Percentiles rank a stretch among this genome's conserved stretches.
phyloP scores from a whole-genome alignment of 352 stramenopile genomes.

The Globisporangium nodosum region DNA sequence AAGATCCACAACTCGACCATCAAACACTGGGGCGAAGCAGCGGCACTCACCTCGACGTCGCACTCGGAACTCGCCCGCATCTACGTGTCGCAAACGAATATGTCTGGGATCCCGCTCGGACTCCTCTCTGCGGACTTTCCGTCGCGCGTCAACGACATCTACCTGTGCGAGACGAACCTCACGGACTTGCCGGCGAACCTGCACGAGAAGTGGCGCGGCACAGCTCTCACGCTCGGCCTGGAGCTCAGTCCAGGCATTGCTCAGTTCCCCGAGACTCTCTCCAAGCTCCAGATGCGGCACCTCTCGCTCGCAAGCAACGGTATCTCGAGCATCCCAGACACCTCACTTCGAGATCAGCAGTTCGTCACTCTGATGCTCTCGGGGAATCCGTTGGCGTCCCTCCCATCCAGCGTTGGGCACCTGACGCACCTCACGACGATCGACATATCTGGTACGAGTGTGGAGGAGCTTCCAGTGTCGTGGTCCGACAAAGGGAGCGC shows the following conservation, averaged over 20 bases:
- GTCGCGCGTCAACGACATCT: constrained; percentile 1
- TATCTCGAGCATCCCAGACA: constrained; percentile 1
- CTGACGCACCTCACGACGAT: constrained; percentile 4
- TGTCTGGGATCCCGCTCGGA: constrained; percentile 9
- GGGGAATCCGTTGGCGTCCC: constrained; percentile 4
- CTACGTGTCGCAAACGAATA: constrained; percentile 6
- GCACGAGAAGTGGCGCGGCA: constrained; percentile 4
- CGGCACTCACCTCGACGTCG: constrained; percentile 4
- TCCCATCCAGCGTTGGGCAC: neutral
- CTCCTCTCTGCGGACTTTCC: constrained; percentile 3
- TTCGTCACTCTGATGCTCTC: constrained; percentile 1
- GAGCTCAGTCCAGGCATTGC: constrained; percentile 6
- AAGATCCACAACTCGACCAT: constrained; percentile 12
- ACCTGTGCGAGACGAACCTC: constrained; percentile 11
- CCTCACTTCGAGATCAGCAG: neutral
- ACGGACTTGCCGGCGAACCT: constrained; percentile 2
- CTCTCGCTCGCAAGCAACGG: constrained; percentile 10
- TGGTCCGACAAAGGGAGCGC: neutral
- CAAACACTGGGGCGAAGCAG: constrained; percentile 4
- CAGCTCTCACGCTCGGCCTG: neutral
- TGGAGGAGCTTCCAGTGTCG: constrained; percentile 1
- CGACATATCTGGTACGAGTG: neutral
- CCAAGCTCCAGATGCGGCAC: constrained; percentile 1
- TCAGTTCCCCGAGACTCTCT: constrained; percentile 1
- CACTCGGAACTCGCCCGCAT: constrained; percentile 8